Evolutionary conservation across 2,329 filamentous ascomycete species (phyloP).

Genomic region (Colletotrichum caudatum): DNA sequence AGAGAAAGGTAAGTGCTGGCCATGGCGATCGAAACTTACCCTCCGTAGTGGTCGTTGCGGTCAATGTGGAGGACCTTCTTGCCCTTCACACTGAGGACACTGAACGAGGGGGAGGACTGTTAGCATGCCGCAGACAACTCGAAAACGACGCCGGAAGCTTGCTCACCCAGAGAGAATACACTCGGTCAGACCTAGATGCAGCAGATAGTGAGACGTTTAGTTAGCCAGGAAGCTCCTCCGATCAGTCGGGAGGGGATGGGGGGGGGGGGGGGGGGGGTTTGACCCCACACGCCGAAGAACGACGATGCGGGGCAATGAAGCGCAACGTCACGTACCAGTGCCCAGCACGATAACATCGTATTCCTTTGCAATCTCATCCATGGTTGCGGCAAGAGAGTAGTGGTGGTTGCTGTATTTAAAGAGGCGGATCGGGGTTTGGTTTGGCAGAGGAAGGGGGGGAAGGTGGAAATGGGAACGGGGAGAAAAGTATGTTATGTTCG

Average conservation of each 20-base stretch:
- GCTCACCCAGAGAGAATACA: constrained; percentile 96
- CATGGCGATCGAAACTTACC: constrained; percentile 68
- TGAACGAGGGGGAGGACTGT: constrained; percentile 51
- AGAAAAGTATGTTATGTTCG: constrained; percentile 29
- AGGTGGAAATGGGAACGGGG: constrained; percentile 21
- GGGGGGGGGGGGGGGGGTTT: neutral
- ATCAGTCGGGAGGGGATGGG: constrained; percentile 25
- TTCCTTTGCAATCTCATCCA: constrained; percentile 98
- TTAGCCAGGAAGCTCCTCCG: constrained; percentile 44
- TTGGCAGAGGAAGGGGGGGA: constrained; percentile 31
- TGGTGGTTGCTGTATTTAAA: constrained; percentile 16
- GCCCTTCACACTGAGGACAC: constrained; percentile 97
- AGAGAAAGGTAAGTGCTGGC: constrained; percentile 22
- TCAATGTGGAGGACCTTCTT: constrained; percentile 99
- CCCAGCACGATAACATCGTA: constrained; percentile 99
- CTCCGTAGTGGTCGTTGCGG: constrained; percentile 98
- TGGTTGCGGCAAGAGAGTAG: constrained; percentile 59
- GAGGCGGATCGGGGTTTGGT: constrained; percentile 22
- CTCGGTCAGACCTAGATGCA: constrained; percentile 85
- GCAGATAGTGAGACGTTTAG: constrained; percentile 47
- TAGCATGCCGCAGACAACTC: constrained; percentile 1
- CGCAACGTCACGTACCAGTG: constrained; percentile 77
- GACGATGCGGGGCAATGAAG: constrained; percentile 47
- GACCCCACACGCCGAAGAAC: constrained; percentile 41
- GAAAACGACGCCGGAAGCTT: constrained; percentile 15